Evolutionary conservation across 2,329 filamentous ascomycete species (phyloP).

Genomic region (Hymenoscyphus scutula): DNA sequence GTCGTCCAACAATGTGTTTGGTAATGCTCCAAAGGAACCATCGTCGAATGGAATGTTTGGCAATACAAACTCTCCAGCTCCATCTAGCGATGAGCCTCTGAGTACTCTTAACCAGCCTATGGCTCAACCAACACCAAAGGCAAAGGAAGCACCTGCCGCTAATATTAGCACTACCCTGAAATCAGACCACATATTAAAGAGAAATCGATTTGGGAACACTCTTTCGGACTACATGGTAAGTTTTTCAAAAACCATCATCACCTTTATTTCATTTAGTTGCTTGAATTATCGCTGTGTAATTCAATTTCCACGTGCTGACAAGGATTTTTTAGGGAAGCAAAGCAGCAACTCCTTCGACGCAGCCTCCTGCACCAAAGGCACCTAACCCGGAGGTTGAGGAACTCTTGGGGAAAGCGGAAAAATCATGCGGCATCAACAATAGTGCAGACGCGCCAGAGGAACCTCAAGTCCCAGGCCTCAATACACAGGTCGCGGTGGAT

Average conservation of each 20-base stretch:
- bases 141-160: constrained; percentile 14
- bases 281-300: neutral
- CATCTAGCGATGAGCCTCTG: constrained; percentile 15
- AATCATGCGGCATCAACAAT: constrained; percentile 4
- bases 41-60: constrained; percentile 16
- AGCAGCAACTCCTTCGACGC: neutral
- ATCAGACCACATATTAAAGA: neutral
- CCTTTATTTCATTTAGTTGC: neutral
- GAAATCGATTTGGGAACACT: neutral
- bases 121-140: constrained; percentile 13
- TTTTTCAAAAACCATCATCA: neutral
- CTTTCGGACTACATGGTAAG: neutral
- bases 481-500: constrained; percentile 6
- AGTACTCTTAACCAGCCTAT: constrained; percentile 16
- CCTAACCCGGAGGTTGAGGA: constrained; percentile 8
- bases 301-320: neutral
- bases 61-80: constrained; percentile 1
- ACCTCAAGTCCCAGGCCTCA: constrained; percentile 1
- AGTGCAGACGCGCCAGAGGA: constrained; percentile 8
- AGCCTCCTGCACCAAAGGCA: neutral
- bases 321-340: neutral
- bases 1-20: constrained; percentile 18
- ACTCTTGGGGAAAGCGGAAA: constrained; percentile 2
- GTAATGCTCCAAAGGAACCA: neutral
- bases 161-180: neutral